phyloP scores from a whole-genome alignment of 2,329 filamentous ascomycete genomes.

The Shiraia sp. region DNA sequence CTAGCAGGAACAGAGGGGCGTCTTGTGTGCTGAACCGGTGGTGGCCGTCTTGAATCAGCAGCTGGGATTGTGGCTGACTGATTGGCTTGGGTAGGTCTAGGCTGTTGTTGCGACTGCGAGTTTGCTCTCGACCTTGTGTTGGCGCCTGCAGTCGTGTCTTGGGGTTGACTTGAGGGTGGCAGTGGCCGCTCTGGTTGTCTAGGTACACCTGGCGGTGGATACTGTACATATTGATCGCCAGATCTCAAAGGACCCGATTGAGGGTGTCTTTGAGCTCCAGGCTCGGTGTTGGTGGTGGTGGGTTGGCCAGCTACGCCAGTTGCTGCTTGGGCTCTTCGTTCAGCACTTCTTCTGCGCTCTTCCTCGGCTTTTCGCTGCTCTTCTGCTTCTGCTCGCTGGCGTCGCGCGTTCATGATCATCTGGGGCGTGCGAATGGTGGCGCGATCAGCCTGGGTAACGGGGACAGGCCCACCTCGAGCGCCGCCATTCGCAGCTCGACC shows the following conservation, averaged over 20 bases:
- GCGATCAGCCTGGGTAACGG: constrained; percentile 55
- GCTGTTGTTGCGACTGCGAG: constrained; percentile 42
- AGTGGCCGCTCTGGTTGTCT: constrained; percentile 35
- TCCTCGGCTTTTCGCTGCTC: constrained; percentile 60
- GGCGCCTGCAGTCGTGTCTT: constrained; percentile 30
- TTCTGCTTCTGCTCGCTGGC: constrained; percentile 66
- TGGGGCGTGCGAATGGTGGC: constrained; percentile 77
- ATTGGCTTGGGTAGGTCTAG: constrained; percentile 32
- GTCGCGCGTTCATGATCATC: constrained; percentile 88
- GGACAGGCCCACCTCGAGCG: constrained; percentile 57
- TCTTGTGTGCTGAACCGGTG: constrained; percentile 35
- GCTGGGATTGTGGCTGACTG: constrained; percentile 26
- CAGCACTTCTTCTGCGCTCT: constrained; percentile 56
- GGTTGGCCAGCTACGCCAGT: constrained; percentile 54
- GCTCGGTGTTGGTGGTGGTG: constrained; percentile 29
- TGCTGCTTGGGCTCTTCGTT: constrained; percentile 63
- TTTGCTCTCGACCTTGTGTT: constrained; percentile 35
- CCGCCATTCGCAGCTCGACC: constrained; percentile 63
- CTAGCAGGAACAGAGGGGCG: constrained; percentile 35
- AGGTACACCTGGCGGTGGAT: constrained; percentile 29
- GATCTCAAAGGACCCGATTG: constrained; percentile 29
- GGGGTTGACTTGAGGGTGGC: constrained; percentile 25
- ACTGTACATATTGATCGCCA: constrained; percentile 33
- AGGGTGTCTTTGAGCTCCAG: constrained; percentile 32
- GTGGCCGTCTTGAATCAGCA: constrained; percentile 35